Evolutionary conservation across 352 stramenopile species (phyloP), one percentile per base, ranked within the genome.

Genomic region (Aphanomyces invadans): DNA sequence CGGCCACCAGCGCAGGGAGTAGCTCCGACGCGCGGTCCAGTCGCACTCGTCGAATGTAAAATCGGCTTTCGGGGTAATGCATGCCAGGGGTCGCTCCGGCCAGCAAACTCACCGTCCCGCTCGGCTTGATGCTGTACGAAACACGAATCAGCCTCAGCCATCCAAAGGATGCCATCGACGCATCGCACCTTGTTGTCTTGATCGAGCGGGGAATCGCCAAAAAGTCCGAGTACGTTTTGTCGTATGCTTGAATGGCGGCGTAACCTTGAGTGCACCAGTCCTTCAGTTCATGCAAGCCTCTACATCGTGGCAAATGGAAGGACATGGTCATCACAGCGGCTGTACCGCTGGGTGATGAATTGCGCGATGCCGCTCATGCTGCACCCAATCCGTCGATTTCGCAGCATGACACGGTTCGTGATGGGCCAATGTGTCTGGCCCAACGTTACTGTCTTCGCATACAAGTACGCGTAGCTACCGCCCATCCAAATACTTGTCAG

Each of bases 371-470:
- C 91, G 5, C 84, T 96, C 88, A 97, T 97, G 51, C 81, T 93
- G 73, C 85, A 96, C 0, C 92, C 92, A 51, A 98, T 95, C 31
- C 92, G 83, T 45, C 92, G 83, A 69, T 98, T 98, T 19, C 92
- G 77, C 19, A 93, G 75, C 86, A 98, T 96, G 39, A 98, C 89
- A 39, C 77, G 71, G 70, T 98, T 98, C 12, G 90, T 97, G 49
- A 88, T 73, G 17, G 87, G 74, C 92, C 92, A 98, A 56, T 97
- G 90, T 2, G 89, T 97, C 12, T 79, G 75, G 1, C 89, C 90
- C 10, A 98, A 77, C 5, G 90, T 98, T n/a, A 98, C 92, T 0
- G 89, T 97, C 77, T 98, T 98, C 5, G 90, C 91, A 71, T 98
- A 98, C 70, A 96, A 71, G 69, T 89, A 96, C 4, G 89, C 89